phyloP scores from a whole-genome alignment of 2,329 filamentous ascomycete species.

The Biscogniauxia marginata region DNA sequence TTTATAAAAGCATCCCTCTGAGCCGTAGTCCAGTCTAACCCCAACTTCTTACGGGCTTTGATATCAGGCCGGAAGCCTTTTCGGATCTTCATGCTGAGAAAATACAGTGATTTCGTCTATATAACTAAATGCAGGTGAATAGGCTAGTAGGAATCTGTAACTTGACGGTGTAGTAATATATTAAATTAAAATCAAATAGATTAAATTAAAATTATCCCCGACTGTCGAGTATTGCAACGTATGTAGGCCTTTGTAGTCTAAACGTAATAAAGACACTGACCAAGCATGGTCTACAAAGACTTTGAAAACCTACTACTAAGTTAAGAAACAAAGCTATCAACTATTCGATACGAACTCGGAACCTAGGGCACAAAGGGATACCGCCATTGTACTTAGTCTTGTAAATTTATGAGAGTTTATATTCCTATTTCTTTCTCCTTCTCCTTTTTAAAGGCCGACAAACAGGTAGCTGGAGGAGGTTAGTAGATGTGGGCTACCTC shows the following conservation, averaged over 20 bases:
- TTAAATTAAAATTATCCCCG: no score
- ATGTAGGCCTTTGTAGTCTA: not conserved
- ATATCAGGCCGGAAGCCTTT: not conserved
- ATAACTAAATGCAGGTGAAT: not conserved
- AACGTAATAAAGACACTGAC: not conserved
- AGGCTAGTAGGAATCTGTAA: no score
- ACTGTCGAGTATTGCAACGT: no score
- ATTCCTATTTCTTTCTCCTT: not conserved
- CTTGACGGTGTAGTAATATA: no score
- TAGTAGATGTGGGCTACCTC: no score
- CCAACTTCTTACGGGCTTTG: conserved; percentile 2
- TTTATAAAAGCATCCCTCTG: conserved; percentile 7
- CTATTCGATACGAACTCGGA: not conserved
- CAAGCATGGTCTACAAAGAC: not conserved
- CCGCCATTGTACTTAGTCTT: not conserved
- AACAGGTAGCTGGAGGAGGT: no score
- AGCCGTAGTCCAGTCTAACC: conserved; percentile 9
- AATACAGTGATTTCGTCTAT: not conserved
- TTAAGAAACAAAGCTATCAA: not conserved
- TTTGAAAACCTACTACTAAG: not conserved
- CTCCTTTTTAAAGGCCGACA: no score
- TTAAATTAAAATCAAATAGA: no score
- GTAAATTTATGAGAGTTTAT: not conserved
- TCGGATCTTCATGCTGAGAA: not conserved
- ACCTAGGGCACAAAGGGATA: not conserved